phyloP scores from a whole-genome alignment of 371 early-diverging fungal genomes.

The Basidiobolus meristosporus region DNA sequence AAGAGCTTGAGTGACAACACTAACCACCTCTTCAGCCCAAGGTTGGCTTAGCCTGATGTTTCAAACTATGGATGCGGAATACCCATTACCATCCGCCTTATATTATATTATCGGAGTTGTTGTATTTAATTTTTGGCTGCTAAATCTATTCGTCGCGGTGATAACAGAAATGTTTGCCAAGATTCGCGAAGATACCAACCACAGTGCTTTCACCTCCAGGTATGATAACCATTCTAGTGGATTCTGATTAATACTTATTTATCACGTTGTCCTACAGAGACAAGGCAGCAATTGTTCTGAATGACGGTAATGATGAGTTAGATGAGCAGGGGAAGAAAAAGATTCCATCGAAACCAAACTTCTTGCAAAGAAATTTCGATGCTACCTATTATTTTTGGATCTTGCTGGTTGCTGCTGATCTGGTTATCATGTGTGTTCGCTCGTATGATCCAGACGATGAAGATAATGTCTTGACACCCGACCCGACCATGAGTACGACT shows the following conservation, averaged over 20 bases:
- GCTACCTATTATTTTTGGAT: neutral
- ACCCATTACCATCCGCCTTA: slow-evolving; percentile 12
- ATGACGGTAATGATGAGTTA: neutral
- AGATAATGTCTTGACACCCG: too few relatives aligned
- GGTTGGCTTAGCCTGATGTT: slow-evolving; percentile 54
- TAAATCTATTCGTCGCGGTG: slow-evolving; percentile 46
- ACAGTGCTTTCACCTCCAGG: neutral
- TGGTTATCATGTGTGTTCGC: neutral
- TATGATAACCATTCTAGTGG: neutral
- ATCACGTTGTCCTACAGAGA: neutral
- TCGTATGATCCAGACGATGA: neutral
- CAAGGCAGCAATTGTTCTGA: neutral
- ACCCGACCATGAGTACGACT: too few relatives aligned
- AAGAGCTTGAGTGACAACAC: neutral
- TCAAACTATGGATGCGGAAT: slow-evolving; percentile 42
- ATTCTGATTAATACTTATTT: neutral
- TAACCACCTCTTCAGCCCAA: slow-evolving; percentile 21
- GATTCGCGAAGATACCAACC: slow-evolving; percentile 19
- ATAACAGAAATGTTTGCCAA: slow-evolving; percentile 50
- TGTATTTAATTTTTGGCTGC: slow-evolving; percentile 42
- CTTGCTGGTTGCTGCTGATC: neutral
- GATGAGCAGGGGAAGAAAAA: too few relatives aligned
- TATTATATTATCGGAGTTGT: slow-evolving; percentile 33
- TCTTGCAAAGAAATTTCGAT: neutral
- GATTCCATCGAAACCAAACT: neutral